These are phyloP conservation scores for Xylariaceae sp. DNA, from an alignment of 2,329 filamentous ascomycete species.

Conservation along the genomic window DNA sequence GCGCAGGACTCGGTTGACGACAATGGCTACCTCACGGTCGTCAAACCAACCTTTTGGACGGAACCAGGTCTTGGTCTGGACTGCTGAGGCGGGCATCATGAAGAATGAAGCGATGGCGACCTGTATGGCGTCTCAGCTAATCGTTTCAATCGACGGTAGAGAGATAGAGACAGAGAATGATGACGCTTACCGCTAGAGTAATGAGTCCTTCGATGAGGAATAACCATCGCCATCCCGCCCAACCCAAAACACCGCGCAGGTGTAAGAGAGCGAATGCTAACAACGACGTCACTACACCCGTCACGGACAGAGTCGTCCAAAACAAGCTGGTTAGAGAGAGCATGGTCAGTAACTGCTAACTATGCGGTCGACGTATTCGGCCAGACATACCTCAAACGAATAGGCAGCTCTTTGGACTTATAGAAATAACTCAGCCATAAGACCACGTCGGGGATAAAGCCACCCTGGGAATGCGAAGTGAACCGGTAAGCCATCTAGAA, in stretches of 20 bases:
- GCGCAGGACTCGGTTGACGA: slow-evolving; percentile 51
- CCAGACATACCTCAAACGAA: slow-evolving; percentile 32
- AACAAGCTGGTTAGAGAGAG: slow-evolving; percentile 28
- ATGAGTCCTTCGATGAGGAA: slow-evolving; percentile 53
- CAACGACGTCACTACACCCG: slow-evolving; percentile 32
- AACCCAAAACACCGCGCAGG: slow-evolving; percentile 35
- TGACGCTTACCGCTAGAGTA: slow-evolving; percentile 35
- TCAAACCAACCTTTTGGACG: slow-evolving; percentile 51
- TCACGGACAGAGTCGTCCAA: slow-evolving; percentile 34
- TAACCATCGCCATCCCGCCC: slow-evolving; percentile 42
- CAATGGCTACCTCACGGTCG: slow-evolving; percentile 50
- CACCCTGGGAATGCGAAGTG: slow-evolving; percentile 21
- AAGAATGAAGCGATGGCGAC: slow-evolving; percentile 48
- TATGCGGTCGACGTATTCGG: neutral
- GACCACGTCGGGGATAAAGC: slow-evolving; percentile 33
- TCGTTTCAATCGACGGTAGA: no score
- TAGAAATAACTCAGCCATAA: slow-evolving; percentile 34
- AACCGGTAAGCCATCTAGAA: neutral
- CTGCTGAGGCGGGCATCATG: slow-evolving; percentile 45
- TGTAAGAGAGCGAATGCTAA: slow-evolving; percentile 35
- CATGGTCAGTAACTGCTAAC: neutral
- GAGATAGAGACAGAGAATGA: neutral
- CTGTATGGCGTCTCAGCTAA: slow-evolving; percentile 3
- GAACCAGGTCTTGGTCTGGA: slow-evolving; percentile 46
- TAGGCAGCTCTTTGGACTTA: slow-evolving; percentile 34